phyloP scores from a whole-genome alignment of 2,329 filamentous ascomycete species.

The Stachybotrys echinatus region DNA sequence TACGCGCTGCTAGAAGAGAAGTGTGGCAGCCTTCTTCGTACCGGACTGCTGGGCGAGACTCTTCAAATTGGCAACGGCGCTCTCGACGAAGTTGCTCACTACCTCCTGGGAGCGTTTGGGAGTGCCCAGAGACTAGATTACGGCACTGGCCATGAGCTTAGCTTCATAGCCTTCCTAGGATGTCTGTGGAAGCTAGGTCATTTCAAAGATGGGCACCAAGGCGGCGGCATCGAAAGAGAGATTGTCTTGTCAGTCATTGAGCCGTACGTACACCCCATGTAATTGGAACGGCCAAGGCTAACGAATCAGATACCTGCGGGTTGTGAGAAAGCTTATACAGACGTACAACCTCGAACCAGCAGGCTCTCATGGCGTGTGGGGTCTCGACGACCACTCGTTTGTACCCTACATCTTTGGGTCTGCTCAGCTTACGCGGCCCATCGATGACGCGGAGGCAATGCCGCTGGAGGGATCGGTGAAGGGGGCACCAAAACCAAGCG shows the following conservation, averaged over 20 bases:
- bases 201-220: conserved; percentile 54
- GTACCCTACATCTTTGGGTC: conserved; percentile 93
- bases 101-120: conserved; percentile 82
- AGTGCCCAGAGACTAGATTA: conserved; percentile 89
- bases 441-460: conserved; percentile 55
- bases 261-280: conserved; percentile 54
- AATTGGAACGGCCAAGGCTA: no score
- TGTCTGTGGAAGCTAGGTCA: conserved; percentile 85
- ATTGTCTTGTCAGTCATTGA: conserved; percentile 82
- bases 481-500: conserved; percentile 64
- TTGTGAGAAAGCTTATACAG: conserved; percentile 77
- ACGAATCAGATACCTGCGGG: conserved; percentile 61
- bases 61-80: conserved; percentile 33
- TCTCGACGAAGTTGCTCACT: conserved; percentile 65
- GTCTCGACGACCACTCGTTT: conserved; percentile 95
- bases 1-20: conserved; percentile 61
- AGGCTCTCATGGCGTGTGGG: conserved; percentile 96
- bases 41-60: conserved; percentile 21
- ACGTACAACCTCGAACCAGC: conserved; percentile 93
- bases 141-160: conserved; percentile 92
- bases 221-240: conserved; percentile 62
- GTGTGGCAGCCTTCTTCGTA: conserved; percentile 31
- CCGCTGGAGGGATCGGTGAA: conserved; percentile 74
- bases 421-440: conserved; percentile 77
- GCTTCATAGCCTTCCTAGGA: conserved; percentile 86